These are phyloP conservation scores for Exophiala xenobiotica DNA, from an alignment of 2,329 filamentous ascomycete genomes.

Conservation along the genomic window DNA sequence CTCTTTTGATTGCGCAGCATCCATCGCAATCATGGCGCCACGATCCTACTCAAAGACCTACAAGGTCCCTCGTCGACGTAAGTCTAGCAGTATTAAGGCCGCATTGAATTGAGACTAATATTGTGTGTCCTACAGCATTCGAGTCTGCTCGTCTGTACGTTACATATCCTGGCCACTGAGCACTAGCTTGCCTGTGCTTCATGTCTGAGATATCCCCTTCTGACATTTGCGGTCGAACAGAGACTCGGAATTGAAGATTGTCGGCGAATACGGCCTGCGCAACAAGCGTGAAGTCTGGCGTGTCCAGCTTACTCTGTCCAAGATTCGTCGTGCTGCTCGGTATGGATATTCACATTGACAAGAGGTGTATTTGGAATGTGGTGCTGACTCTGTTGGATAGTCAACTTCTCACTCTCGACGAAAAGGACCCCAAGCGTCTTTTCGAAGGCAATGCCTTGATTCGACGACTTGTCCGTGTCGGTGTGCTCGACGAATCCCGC, in stretches of 20 bases:
- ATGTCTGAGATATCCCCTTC: constrained; percentile 74
- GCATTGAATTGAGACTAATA: constrained; percentile 23
- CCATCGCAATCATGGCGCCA: constrained; percentile 47
- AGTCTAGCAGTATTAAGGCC: constrained; percentile 35
- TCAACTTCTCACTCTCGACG: constrained; percentile 99
- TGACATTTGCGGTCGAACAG: constrained; percentile 69
- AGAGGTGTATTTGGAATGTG: no score
- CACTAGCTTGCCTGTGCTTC: constrained; percentile 92
- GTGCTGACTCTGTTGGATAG: constrained; percentile 56
- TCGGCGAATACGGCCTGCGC: constrained; percentile 99
- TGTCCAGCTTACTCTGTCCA: constrained; percentile 98
- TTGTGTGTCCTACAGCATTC: constrained; percentile 62
- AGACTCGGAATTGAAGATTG: constrained; percentile 99
- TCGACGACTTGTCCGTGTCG: constrained; percentile 98
- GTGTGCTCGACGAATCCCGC: constrained; percentile 99
- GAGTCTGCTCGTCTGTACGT: constrained; percentile 99
- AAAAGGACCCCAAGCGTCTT: constrained; percentile 99
- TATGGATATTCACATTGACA: constrained; percentile 59
- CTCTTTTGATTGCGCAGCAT: constrained; percentile 33
- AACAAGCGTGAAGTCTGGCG: constrained; percentile 99
- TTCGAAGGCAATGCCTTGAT: constrained; percentile 99
- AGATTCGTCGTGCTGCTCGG: constrained; percentile 99
- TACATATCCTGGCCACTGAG: constrained; percentile 82
- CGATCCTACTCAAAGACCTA: constrained; percentile 98
- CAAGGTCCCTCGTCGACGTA: constrained; percentile 90